Conservation (phyloP, 805 yeast species). For the Saturnispora sekii region DNA sequence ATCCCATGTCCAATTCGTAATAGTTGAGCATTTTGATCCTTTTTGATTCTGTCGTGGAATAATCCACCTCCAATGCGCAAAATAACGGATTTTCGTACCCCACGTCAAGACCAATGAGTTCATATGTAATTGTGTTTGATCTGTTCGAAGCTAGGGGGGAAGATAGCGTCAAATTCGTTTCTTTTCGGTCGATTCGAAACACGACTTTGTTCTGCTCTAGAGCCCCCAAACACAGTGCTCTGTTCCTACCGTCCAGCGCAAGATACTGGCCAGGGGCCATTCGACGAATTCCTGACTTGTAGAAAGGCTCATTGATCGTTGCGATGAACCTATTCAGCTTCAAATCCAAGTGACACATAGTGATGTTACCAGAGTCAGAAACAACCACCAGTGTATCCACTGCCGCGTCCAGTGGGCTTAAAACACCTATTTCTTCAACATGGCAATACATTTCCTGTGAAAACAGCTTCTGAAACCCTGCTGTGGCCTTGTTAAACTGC, state of each 20-base stretch:
- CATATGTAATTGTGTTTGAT: conserved; percentile 41
- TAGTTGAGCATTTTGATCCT: conserved; percentile 35
- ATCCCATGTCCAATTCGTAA: conserved; percentile 80
- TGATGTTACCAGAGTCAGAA: conserved; percentile 72
- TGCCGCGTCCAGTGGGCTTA: conserved; percentile 43
- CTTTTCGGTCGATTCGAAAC: conserved; percentile 34
- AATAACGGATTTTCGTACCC: conserved; percentile 78
- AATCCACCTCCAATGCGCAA: conserved; percentile 66
- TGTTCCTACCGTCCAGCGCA: conserved; percentile 57
- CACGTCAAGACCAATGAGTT: conserved; percentile 54
- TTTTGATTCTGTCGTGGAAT: conserved; percentile 23
- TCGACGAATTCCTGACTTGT: conserved; percentile 68
- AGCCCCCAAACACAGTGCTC: conserved; percentile 64
- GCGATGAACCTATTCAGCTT: conserved; percentile 27
- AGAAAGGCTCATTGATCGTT: conserved; percentile 52
- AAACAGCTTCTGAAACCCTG: conserved; percentile 37
- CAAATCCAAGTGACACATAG: conserved; percentile 30
- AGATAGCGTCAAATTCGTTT: conserved; percentile 39
- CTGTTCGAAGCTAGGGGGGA: conserved; percentile 68
- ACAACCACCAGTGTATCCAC: conserved; percentile 56
- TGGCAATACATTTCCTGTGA: conserved; percentile 47
- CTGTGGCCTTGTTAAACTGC: conserved; percentile 44
- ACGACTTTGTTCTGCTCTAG: conserved; percentile 67
- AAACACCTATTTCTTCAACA: conserved; percentile 41
- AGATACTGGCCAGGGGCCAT: conserved; percentile 67